phyloP scores from a whole-genome alignment of 1,284 basidiomycete genomes.

The Malassezia pachydermatis region DNA sequence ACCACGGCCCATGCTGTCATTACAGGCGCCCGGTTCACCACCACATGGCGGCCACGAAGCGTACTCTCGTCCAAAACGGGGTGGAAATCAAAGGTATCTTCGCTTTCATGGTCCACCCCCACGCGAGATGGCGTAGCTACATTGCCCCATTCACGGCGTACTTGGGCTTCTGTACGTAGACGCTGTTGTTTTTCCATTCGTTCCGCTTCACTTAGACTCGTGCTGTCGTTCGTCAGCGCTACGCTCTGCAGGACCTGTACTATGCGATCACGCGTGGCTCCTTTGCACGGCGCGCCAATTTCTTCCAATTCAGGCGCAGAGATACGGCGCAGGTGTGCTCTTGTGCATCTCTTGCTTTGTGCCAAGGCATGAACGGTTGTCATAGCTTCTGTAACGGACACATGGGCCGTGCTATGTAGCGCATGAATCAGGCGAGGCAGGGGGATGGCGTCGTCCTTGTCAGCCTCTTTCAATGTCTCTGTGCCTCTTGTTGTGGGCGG shows the following conservation, averaged over 20 bases:
- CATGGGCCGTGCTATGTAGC: constrained; percentile 10
- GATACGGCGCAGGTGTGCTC: constrained; percentile 7
- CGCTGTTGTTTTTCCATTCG: constrained; percentile 3
- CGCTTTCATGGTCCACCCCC: background rate
- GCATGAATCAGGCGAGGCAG: constrained; percentile 16
- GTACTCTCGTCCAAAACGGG: constrained; percentile 23
- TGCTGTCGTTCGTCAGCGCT: background rate
- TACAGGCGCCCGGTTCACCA: constrained; percentile 81
- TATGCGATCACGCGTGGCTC: constrained; percentile 8
- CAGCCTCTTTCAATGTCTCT: too few relatives aligned
- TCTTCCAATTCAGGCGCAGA: constrained; percentile 16
- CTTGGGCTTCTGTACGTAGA: background rate
- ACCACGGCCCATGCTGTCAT: constrained; percentile 86
- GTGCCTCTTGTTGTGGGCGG: background rate
- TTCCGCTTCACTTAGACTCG: constrained; percentile 9
- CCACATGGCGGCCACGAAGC: constrained; percentile 53
- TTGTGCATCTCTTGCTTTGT: constrained; percentile 2
- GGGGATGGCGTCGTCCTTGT: constrained; percentile 5
- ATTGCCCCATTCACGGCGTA: constrained; percentile 15
- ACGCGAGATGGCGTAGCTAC: background rate
- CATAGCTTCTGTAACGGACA: constrained; percentile 13
- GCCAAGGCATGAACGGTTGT: background rate
- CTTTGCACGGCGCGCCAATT: constrained; percentile 6
- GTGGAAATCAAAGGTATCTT: constrained; percentile 22
- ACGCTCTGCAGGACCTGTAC: constrained; percentile 10